Percentiles rank a stretch among this genome's conserved stretches.
Conservation (phyloP, 352 stramenopile genomes). For the Pythium brachiatum region DNA sequence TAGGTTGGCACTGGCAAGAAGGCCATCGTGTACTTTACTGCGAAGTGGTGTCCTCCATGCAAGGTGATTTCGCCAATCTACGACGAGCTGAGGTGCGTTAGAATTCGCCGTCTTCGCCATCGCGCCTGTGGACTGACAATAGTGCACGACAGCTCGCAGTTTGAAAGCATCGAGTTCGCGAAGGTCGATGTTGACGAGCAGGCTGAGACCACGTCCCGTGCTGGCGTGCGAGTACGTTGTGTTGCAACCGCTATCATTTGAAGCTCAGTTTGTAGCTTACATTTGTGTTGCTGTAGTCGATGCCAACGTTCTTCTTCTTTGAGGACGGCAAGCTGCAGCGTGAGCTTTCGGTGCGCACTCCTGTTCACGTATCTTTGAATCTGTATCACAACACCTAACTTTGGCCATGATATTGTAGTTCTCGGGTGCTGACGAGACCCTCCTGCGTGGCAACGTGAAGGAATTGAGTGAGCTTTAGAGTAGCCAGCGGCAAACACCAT, state of each 20-base stretch:
- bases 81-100: constrained; percentile 72
- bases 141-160: constrained; percentile 46
- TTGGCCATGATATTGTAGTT: constrained; percentile 32
- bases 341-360: constrained; percentile 58
- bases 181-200: constrained; percentile 87
- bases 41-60: constrained; percentile 90
- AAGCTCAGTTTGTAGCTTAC: not conserved
- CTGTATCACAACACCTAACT: too few species aligned
- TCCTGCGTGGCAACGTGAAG: constrained; percentile 70
- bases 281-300: constrained; percentile 48
- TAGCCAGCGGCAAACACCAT: not conserved
- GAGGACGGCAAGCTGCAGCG: constrained; percentile 75
- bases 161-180: constrained; percentile 72
- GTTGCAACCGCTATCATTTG: not conserved
- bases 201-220: constrained; percentile 73
- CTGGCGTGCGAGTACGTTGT: constrained; percentile 68
- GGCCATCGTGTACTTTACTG: constrained; percentile 88
- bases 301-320: constrained; percentile 88
- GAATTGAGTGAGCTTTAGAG: constrained; percentile 70
- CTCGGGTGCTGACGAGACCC: constrained; percentile 74
- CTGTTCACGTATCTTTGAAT: not conserved
- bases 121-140: not conserved
- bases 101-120: not conserved
- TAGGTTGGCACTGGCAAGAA: constrained; percentile 65
- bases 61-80: constrained; percentile 90